Conservation (phyloP, 768 basidiomycete species). For the Mycena latifolia region DNA sequence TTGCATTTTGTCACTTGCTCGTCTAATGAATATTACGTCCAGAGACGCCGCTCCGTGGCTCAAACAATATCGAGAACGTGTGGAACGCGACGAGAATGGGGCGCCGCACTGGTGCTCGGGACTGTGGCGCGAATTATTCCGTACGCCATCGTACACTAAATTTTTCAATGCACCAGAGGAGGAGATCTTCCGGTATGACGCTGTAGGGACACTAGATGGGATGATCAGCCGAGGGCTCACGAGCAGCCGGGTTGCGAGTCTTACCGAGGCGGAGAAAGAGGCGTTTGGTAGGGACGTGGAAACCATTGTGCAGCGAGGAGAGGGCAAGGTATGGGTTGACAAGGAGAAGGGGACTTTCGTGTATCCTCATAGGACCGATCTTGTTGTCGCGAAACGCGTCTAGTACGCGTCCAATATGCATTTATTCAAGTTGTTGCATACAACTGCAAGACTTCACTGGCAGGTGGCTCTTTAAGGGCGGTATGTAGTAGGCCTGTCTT, state of each 20-base stretch:
- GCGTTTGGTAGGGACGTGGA: conserved; percentile 54
- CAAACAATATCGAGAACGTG: conserved; percentile 60
- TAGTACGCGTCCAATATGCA: too few species aligned
- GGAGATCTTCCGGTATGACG: conserved; percentile 51
- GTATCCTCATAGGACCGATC: conserved; percentile 65
- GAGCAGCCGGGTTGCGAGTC: conserved; percentile 70
- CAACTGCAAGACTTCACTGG: too few species aligned
- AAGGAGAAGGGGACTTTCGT: conserved; percentile 65
- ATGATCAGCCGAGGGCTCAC: conserved; percentile 64
- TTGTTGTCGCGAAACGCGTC: conserved; percentile 47
- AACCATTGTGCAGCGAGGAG: conserved; percentile 58
- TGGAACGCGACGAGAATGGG: conserved; percentile 61
- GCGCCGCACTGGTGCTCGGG: conserved; percentile 71
- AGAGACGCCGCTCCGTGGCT: conserved; percentile 55
- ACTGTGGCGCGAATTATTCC: conserved; percentile 67
- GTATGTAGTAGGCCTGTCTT: too few species aligned
- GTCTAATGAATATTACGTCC: conserved; percentile 47
- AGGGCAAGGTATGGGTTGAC: conserved; percentile 68
- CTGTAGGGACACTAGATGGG: conserved; percentile 54
- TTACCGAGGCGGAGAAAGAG: conserved; percentile 55
- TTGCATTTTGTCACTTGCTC: background rate
- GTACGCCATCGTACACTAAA: conserved; percentile 55
- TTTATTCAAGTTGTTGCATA: too few species aligned
- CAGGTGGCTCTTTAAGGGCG: too few species aligned
- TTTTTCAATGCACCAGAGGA: conserved; percentile 61